Evolutionary conservation across 202 grass and related monocot species (phyloP), one percentile per base, ranked within the genome.

Genomic region (Digitaria exilis): DNA sequence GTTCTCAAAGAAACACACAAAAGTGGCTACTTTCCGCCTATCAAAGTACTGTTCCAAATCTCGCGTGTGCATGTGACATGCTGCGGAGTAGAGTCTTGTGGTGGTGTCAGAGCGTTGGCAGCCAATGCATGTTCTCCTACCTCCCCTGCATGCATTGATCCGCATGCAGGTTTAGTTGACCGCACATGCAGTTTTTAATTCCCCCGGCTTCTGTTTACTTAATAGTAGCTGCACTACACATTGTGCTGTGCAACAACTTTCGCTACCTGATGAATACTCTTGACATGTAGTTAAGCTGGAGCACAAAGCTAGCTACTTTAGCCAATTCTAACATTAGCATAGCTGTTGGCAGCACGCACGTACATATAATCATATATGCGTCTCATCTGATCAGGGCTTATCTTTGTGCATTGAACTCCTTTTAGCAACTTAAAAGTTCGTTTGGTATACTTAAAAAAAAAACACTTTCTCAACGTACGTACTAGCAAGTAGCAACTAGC

Each of bases 141-240:
- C 50, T 39, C 70, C 58, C n/a, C 21, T 43, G 44, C 87, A 59
- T 85, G 44, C 87, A 66, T 85, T 72, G 8, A 82, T 81, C 63
- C 73, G 73, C 65, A 13, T 73, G 65, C 65, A 71, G 62, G 28
- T 77, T 81, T 10, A 63, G 77, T 76, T 84, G 82, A 80, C 63
- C 77, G 69, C 77, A 70, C 76, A 62, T 80, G 52, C 51, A 42
- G 6, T 55, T 14, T 14, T 31, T n/a, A 55, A 14, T 71, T 46
- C n/a, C 42, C 29, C 12, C 52, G 21, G 60, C 16, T 57, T 75
- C 34, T 74, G 1, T 29, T 57, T 24, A 66, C 28, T 49, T 69
- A 65, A 60, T 17, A 75, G 1, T 57, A 4, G 58, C 21, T 35
- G 11, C 46, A 5, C 50, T 54, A 54, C 0, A 48, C 3, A 15